Percentiles rank a stretch among this genome's conserved stretches.
phyloP scores from a whole-genome alignment of 805 yeast genomes.

The Pichia kluyveri region DNA sequence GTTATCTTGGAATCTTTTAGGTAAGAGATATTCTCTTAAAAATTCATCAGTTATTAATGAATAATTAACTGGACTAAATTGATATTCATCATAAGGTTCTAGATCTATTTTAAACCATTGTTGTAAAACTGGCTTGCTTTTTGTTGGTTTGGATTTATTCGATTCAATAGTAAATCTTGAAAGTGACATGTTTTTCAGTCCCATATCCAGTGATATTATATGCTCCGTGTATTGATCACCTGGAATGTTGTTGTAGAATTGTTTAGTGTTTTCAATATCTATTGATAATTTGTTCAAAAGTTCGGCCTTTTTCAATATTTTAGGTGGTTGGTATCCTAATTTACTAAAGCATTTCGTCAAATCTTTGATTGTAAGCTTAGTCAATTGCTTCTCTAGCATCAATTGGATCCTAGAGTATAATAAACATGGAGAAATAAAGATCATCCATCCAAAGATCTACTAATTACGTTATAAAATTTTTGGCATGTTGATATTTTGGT shows the following conservation, averaged over 20 bases:
- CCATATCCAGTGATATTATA: constrained; percentile 26
- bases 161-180: constrained; percentile 12
- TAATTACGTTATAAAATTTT: too few relatives aligned
- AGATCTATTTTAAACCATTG: constrained; percentile 29
- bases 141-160: not conserved
- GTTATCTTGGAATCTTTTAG: not conserved
- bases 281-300: constrained; percentile 2
- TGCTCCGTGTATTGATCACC: constrained; percentile 8
- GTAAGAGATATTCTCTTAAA: constrained; percentile 11
- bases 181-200: constrained; percentile 27
- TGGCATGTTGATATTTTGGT: too few relatives aligned
- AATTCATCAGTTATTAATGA: constrained; percentile 17
- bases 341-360: not conserved
- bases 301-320: not conserved
- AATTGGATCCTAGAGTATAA: too few relatives aligned
- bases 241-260: not conserved
- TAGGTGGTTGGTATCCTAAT: not conserved
- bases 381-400: not conserved
- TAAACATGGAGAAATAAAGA: too few relatives aligned
- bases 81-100: constrained; percentile 14
- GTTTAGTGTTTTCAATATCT: not conserved
- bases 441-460: too few relatives aligned
- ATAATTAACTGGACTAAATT: constrained; percentile 23
- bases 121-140: constrained; percentile 11
- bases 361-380: not conserved